phyloP scores from a whole-genome alignment of 176 grass and related monocot genomes.

The Eleusine indica region DNA sequence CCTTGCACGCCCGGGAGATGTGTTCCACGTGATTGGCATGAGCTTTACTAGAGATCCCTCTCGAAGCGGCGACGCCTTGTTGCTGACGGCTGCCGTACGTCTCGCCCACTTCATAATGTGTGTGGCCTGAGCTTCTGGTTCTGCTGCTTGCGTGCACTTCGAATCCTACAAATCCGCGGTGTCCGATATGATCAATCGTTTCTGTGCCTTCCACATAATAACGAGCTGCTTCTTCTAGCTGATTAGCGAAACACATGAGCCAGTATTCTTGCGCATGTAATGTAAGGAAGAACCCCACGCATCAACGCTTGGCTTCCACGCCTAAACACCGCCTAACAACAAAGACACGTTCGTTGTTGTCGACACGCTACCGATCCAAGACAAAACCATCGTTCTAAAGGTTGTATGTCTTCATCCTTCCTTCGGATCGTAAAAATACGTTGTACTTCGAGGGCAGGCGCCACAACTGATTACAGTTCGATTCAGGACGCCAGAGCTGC shows the following conservation, averaged over 20 bases:
- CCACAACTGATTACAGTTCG: no score
- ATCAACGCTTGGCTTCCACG: constrained; percentile 34
- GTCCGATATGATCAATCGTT: neutral
- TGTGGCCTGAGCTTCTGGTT: neutral
- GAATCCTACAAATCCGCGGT: neutral
- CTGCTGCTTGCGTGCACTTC: constrained; percentile 41
- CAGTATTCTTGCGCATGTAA: neutral
- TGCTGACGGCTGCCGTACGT: no score
- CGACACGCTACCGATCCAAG: neutral
- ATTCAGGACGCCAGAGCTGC: neutral
- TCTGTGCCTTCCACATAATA: constrained; percentile 25
- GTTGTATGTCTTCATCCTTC: neutral
- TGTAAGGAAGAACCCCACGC: neutral
- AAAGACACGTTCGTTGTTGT: neutral
- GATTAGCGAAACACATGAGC: neutral
- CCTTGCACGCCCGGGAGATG: neutral
- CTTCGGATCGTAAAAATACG: no score
- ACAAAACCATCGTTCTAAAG: neutral
- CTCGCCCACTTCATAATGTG: no score
- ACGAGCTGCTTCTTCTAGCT: neutral
- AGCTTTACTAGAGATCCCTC: no score
- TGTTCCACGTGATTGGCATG: no score
- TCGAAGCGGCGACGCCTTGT: no score
- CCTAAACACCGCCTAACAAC: neutral
- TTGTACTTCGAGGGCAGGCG: no score